phyloP scores from a whole-genome alignment of 306 rosid species.

The Nissolia schottii region DNA sequence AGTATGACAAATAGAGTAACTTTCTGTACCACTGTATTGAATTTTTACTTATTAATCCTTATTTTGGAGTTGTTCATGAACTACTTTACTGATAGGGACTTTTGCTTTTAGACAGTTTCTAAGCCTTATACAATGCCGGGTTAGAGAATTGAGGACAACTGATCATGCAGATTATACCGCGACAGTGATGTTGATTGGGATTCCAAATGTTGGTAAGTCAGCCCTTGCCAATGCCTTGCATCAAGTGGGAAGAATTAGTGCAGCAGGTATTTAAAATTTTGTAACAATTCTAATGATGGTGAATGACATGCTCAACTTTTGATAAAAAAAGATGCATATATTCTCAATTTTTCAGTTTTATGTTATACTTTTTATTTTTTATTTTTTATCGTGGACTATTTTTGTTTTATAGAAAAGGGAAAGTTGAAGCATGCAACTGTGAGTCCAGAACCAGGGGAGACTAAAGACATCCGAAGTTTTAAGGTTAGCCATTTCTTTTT shows the following conservation, averaged over 20 bases:
- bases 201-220: slow-evolving; percentile 91
- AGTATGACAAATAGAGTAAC: neutral
- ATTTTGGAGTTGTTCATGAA: slow-evolving; percentile 7
- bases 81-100: neutral
- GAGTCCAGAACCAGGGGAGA: slow-evolving; percentile 81
- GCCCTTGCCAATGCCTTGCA: slow-evolving; percentile 88
- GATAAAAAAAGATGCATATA: neutral
- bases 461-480: slow-evolving; percentile 75
- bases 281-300: neutral
- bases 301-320: neutral
- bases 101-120: slow-evolving; percentile 49
- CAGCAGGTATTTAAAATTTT: slow-evolving; percentile 56
- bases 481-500: slow-evolving; percentile 47
- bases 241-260: slow-evolving; percentile 83
- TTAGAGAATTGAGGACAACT: slow-evolving; percentile 49
- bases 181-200: slow-evolving; percentile 68
- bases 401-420: slow-evolving; percentile 70
- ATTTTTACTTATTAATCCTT: neutral
- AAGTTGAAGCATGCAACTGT: slow-evolving; percentile 69
- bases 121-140: slow-evolving; percentile 63
- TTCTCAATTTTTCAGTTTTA: neutral
- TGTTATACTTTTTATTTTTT: neutral
- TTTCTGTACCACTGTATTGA: neutral
- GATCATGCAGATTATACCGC: slow-evolving; percentile 50
- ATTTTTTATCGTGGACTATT: neutral